These are phyloP conservation scores for Cytospora mali DNA, from an alignment of 2,329 filamentous ascomycete species.

Conservation along the genomic window DNA sequence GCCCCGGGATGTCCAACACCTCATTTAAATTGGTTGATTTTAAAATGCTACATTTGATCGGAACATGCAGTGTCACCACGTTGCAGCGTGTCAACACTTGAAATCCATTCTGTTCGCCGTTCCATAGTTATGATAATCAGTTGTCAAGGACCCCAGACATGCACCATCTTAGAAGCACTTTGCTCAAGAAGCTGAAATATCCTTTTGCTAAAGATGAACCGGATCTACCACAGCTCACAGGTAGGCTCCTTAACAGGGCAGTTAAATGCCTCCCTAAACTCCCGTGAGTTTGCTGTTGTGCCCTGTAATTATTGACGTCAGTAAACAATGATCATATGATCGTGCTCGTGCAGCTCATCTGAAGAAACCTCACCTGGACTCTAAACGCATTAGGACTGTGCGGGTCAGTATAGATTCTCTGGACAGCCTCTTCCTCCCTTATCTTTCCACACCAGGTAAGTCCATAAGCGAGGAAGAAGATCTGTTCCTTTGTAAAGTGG, in stretches of 20 bases:
- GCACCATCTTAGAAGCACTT: background rate
- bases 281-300: slow-evolving; percentile 63
- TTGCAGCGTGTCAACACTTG: no score
- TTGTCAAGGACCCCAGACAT: background rate
- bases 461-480: slow-evolving; percentile 69
- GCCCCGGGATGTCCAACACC: no score
- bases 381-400: slow-evolving; percentile 67
- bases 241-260: slow-evolving; percentile 67
- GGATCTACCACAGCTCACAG: slow-evolving; percentile 67
- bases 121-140: no score
- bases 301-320: slow-evolving; percentile 40
- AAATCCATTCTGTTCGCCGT: no score
- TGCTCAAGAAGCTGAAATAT: background rate
- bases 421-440: slow-evolving; percentile 59
- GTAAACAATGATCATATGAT: background rate
- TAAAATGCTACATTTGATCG: no score
- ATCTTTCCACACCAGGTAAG: slow-evolving; percentile 70
- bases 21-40: no score
- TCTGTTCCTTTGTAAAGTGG: slow-evolving; percentile 65
- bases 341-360: background rate
- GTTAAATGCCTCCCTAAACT: slow-evolving; percentile 68
- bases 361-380: no score
- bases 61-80: no score
- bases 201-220: background rate
- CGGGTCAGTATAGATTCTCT: slow-evolving; percentile 62